A percentile compares a stretch with the other conserved stretches of the same genome.
These are phyloP conservation scores for Cladophialophora carrionii DNA, from an alignment of 2,329 filamentous ascomycete genomes.

Conservation along the genomic window DNA sequence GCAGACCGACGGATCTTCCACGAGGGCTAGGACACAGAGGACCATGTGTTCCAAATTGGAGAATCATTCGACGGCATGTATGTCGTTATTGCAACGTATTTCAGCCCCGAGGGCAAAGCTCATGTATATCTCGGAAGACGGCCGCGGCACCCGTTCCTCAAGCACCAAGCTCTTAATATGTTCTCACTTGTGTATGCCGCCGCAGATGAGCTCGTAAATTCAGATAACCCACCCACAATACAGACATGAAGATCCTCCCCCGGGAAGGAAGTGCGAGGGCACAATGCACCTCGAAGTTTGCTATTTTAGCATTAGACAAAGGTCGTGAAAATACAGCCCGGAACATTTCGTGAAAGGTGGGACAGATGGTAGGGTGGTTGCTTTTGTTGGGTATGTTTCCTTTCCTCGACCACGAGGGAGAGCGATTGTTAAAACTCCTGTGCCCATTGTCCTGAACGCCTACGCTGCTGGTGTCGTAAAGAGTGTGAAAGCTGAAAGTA, in stretches of 20 bases:
- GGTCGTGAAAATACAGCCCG: conserved; percentile 10
- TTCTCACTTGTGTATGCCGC: background rate
- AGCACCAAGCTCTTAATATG: background rate
- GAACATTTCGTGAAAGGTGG: background rate
- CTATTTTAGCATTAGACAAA: background rate
- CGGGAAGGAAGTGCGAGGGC: background rate
- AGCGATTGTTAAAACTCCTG: background rate
- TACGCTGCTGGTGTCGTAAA: conserved; percentile 22
- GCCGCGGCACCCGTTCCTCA: background rate
- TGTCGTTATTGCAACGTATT: background rate
- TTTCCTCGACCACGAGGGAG: conserved; percentile 2
- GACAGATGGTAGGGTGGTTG: background rate
- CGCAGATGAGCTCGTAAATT: conserved; percentile 1
- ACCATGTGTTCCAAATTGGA: background rate
- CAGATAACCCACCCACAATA: conserved; percentile 1
- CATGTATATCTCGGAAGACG: background rate
- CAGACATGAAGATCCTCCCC: background rate
- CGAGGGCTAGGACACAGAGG: background rate
- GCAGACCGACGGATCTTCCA: background rate
- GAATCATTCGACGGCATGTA: background rate
- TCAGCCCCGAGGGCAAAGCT: background rate
- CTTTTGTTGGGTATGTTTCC: conserved; percentile 12
- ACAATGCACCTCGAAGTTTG: background rate
- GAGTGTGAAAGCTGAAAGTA: conserved; percentile 4
- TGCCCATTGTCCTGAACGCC: conserved; percentile 18